Percentiles rank a stretch among this genome's conserved stretches.
phyloP scores from a whole-genome alignment of 805 yeast species.

The Cyberlindnera euphorbiiphila region DNA sequence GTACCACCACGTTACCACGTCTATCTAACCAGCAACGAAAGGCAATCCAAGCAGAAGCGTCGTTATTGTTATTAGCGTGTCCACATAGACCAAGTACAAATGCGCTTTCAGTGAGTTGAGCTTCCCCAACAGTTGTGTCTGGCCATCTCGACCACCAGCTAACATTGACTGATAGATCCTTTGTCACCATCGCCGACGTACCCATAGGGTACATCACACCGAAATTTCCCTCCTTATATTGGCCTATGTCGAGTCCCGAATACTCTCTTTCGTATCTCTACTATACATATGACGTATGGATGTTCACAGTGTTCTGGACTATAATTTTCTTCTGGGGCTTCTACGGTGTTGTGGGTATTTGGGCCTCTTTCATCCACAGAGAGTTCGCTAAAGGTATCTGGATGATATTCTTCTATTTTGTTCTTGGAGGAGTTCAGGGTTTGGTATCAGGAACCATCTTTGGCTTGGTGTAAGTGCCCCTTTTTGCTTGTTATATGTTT shows the following conservation, averaged over 20 bases:
- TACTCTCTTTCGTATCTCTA: slow-evolving; percentile 55
- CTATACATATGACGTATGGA: slow-evolving; percentile 71
- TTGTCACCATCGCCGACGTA: slow-evolving; percentile 44
- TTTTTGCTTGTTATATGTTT: not conserved
- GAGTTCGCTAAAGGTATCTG: slow-evolving; percentile 36
- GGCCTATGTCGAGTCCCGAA: slow-evolving; percentile 51
- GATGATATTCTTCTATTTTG: slow-evolving; percentile 44
- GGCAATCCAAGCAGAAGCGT: too few relatives aligned
- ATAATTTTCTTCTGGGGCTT: slow-evolving; percentile 61
- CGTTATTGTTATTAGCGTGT: too few relatives aligned
- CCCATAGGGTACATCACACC: slow-evolving; percentile 86
- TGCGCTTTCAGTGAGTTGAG: too few relatives aligned
- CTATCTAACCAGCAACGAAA: too few relatives aligned
- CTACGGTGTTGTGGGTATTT: slow-evolving; percentile 59
- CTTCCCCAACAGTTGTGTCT: too few relatives aligned
- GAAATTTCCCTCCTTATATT: slow-evolving; percentile 70
- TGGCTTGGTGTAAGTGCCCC: slow-evolving; percentile 54
- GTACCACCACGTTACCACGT: too few relatives aligned
- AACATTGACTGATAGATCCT: slow-evolving; percentile 21
- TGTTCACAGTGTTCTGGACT: slow-evolving; percentile 79
- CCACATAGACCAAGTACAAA: too few relatives aligned
- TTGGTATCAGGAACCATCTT: slow-evolving; percentile 69
- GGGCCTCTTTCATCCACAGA: slow-evolving; percentile 53
- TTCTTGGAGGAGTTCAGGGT: slow-evolving; percentile 61
- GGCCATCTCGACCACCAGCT: too few relatives aligned